Conservation (phyloP, 345 rosid genomes). For the Boechera retrofracta region DNA sequence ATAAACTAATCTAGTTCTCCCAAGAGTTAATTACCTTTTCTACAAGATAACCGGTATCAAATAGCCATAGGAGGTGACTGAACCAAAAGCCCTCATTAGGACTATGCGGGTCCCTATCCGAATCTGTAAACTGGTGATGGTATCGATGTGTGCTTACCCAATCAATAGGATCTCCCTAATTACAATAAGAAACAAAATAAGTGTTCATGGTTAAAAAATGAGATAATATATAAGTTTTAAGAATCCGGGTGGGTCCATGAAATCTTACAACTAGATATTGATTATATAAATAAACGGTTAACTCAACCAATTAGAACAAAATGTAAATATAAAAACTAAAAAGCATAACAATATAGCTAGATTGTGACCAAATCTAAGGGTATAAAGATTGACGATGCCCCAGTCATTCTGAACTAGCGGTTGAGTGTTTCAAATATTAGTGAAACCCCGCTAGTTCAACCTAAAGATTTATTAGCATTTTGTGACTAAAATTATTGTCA, state of each 20-base stretch:
- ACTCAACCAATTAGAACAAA: neutral
- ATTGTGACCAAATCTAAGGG: slow-evolving; percentile 1
- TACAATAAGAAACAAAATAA: slow-evolving; percentile 13
- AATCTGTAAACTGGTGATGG: slow-evolving; percentile 86
- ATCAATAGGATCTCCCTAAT: slow-evolving; percentile 66
- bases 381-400: neutral
- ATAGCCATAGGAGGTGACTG: slow-evolving; percentile 83
- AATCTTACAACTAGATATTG: neutral
- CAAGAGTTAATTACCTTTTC: slow-evolving; percentile 55
- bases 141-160: slow-evolving; percentile 94
- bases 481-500: neutral
- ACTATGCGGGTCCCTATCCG: slow-evolving; percentile 93
- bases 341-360: neutral
- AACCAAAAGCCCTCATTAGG: slow-evolving; percentile 93
- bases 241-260: slow-evolving; percentile 22
- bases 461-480: neutral
- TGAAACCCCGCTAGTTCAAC: neutral
- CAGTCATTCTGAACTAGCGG: slow-evolving; percentile 13
- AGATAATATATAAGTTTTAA: neutral
- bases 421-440: neutral
- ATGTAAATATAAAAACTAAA: neutral
- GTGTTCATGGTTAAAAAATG: neutral
- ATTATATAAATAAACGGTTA: neutral
- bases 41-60: slow-evolving; percentile 58
- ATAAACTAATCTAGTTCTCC: neutral